Base-by-base conservation (phyloP, 2,329 filamentous ascomycete genomes). In the Neospermospora avenae region DNA sequence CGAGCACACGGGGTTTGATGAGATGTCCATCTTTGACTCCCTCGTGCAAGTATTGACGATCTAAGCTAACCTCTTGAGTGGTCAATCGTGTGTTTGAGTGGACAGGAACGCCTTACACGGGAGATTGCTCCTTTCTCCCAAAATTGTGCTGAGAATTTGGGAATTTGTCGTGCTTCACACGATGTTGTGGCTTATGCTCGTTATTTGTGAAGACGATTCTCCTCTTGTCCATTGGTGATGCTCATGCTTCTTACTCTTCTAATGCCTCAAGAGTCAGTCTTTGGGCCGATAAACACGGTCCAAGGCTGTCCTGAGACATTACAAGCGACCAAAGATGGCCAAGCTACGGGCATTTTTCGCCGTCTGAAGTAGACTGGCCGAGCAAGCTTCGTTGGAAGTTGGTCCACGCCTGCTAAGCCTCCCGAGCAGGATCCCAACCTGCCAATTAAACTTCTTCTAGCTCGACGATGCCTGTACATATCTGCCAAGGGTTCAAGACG, bases 381-480 rank as follows among this genome's bases (percentile, higher is more conserved):
- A 31, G 51, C 20, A 42, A 41, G 22, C 51, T 42, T 54, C 51
- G 34, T 5, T 31, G 11, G 2, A 37, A 39, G 20, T 28, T 42
- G 34, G 31, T 53, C 49, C 34, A 53, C 34, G 34, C 37, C 22
- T 5, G 31, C 49, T 41, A 53, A 53, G 49, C 49, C 49, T 53
- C 34, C 35, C 22, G n/a, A 53, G 11, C 13, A 28, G 34, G 6
- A 22, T 35, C 22, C 25, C 22, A 18, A 41, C 35, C 31, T 31
- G 48, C 31, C 14, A 49, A 35, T 14, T 54, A 37, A 20, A 37
- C 48, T 31, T 51, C 37, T 28, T 35, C 22, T 22, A 10, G 35
- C 24, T 37, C 20, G 39, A 35, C 22, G 18, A 46, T 54, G 49
- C 49, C 42, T 46, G 57, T 54, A 59, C 57, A 48, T 59, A 46